Evolutionary conservation across 2,329 filamentous ascomycete genomes (phyloP), one percentile per base, ranked within the genome.

Genomic region (Scytalidium sp.): DNA sequence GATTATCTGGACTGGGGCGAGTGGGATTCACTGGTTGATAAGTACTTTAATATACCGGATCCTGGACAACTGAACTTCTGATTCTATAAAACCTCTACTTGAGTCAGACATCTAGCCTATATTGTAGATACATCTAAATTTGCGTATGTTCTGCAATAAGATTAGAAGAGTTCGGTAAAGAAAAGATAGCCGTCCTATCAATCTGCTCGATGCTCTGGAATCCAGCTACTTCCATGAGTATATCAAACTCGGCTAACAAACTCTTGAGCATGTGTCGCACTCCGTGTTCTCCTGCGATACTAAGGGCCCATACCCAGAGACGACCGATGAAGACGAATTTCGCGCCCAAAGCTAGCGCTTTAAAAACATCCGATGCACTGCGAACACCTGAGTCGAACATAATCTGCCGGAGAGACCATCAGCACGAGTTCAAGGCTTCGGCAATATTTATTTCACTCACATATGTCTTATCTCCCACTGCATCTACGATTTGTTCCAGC

Each of bases 241-340:
- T 83, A 60, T 85, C 80, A 27, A 85, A 73, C 48, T 85, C 81
- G 0, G 79, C 81, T 45, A 86, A 63, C 21, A 85, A 61, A n/a
- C 72, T 71, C 65, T 79, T 81, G 72, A 85, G 76, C 7, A 85
- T 79, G 65, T 85, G 81, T 1, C 78, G 65, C 1, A 85, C 81
- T 1, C 81, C 81, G 23, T 75, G 67, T 61, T 85, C 80, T 10
- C 82, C 81, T 64, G 77, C 78, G 49, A 83, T 81, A 39, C 74
- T 74, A 9, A 85, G 60, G 0, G 76, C 81, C 73, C 76, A 85
- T 19, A 85, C 71, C 73, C 79, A 84, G 3, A 84, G 70, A 4
- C 83, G 63, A 0, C 83, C 82, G 1, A 86, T 70, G 50, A 84
- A 81, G 23, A 84, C 80, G 54, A 83, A 83, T 55, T 79, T 79